Conservation (phyloP, 2,329 filamentous ascomycete species). For the Arthroderma uncinatum region DNA sequence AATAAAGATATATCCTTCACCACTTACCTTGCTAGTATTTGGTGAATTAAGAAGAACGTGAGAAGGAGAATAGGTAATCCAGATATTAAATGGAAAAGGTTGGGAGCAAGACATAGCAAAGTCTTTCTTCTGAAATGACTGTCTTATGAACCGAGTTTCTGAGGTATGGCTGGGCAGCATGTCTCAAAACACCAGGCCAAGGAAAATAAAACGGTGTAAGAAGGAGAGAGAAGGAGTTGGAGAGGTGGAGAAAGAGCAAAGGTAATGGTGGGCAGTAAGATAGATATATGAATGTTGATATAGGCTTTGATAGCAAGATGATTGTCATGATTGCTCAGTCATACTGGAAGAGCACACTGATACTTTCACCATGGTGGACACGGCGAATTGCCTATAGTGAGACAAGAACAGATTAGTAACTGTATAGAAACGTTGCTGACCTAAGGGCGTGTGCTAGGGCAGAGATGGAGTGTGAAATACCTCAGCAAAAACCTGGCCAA, state of each 20-base stretch:
- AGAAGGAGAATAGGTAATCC: background rate
- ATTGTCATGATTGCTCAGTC: slow-evolving; percentile 38
- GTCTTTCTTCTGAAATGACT: slow-evolving; percentile 2
- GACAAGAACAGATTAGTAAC: background rate
- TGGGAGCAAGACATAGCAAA: background rate
- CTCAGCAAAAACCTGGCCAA: slow-evolving; percentile 82
- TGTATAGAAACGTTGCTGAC: slow-evolving; percentile 13
- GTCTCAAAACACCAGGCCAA: background rate
- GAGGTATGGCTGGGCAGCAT: slow-evolving; percentile 3
- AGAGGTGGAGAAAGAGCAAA: background rate
- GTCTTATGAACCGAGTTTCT: background rate
- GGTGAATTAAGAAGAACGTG: background rate
- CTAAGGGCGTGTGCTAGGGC: background rate
- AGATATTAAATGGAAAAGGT: background rate
- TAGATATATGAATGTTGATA: background rate
- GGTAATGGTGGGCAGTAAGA: background rate
- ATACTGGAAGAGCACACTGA: slow-evolving; percentile 87
- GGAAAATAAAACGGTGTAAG: background rate
- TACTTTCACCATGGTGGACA: slow-evolving; percentile 95
- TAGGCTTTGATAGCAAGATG: background rate
- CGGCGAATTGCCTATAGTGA: slow-evolving; percentile 64
- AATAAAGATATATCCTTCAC: background rate
- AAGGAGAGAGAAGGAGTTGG: background rate
- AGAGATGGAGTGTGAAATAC: slow-evolving; percentile 33
- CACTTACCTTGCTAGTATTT: slow-evolving; percentile 1